Conservation (phyloP, 192 early-diverging fungal genomes). For the Allomyces macrogynus region DNA sequence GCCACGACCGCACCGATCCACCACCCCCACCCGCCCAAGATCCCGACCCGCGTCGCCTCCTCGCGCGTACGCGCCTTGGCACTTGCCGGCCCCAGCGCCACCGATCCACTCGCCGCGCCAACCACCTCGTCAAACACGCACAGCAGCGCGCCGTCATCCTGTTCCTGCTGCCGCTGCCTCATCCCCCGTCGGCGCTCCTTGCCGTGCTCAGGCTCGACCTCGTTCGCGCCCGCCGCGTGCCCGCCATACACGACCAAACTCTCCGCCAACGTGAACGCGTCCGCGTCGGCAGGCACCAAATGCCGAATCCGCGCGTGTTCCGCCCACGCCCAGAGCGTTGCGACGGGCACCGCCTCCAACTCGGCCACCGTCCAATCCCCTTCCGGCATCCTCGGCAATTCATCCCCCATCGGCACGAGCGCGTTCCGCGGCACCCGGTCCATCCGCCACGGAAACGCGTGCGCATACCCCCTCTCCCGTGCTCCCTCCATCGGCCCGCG, state of each 20-base stretch:
- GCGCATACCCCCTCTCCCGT: background rate
- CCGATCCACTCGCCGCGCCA: no score
- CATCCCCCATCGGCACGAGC: background rate
- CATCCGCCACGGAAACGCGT: background rate
- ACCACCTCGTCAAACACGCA: no score
- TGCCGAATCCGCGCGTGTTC: background rate
- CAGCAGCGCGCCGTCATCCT: no score
- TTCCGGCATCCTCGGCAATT: background rate
- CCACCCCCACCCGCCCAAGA: no score
- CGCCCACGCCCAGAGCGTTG: background rate
- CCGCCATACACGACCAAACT: background rate
- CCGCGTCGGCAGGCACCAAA: background rate
- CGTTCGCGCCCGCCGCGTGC: no score
- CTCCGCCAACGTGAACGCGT: background rate
- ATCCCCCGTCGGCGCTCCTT: no score
- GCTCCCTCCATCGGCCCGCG: background rate
- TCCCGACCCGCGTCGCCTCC: no score
- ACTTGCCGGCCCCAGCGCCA: no score
- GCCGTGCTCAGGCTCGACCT: no score
- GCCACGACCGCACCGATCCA: no score
- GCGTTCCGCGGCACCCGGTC: background rate
- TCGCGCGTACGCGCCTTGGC: no score
- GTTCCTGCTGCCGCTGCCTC: no score
- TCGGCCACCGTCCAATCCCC: background rate
- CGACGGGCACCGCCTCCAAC: background rate